Conservation (phyloP, 495 filamentous ascomycete genomes). For the Penicillium manginii region DNA sequence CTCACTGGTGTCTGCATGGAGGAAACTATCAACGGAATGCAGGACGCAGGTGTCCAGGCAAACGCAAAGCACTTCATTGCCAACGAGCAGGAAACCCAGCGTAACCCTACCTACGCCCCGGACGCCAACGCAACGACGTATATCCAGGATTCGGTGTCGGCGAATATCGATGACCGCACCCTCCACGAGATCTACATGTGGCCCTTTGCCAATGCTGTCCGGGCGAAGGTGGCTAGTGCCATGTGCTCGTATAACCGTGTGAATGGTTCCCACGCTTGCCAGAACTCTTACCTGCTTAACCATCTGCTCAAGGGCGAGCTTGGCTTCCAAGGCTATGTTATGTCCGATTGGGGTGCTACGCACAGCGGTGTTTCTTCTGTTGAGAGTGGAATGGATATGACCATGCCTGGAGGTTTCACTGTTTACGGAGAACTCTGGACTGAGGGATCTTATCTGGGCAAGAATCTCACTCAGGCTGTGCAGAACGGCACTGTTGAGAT, state of each 20-base stretch:
- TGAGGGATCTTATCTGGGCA: slow-evolving; percentile 60
- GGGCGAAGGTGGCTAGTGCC: slow-evolving; percentile 61
- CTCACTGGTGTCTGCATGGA: slow-evolving; percentile 58
- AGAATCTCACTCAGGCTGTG: slow-evolving; percentile 54
- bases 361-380: slow-evolving; percentile 58
- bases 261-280: slow-evolving; percentile 67
- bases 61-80: slow-evolving; percentile 61
- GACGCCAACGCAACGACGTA: slow-evolving; percentile 77
- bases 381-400: slow-evolving; percentile 64
- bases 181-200: slow-evolving; percentile 83
- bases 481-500: slow-evolving; percentile 60
- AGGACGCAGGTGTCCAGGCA: slow-evolving; percentile 60
- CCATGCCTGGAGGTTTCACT: slow-evolving; percentile 52
- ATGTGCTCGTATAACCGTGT: slow-evolving; percentile 75
- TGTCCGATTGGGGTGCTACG: slow-evolving; percentile 66
- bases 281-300: slow-evolving; percentile 64
- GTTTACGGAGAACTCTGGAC: slow-evolving; percentile 24
- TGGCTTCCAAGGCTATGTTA: slow-evolving; percentile 68
- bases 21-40: slow-evolving; percentile 58
- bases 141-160: slow-evolving; percentile 66
- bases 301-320: slow-evolving; percentile 67
- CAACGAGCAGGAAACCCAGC: slow-evolving; percentile 61
- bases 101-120: slow-evolving; percentile 27
- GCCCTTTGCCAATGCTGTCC: slow-evolving; percentile 69
- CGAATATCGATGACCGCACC: slow-evolving; percentile 67